These are phyloP conservation scores for Ophiostoma perfectum DNA, from an alignment of 2,329 filamentous ascomycete species.

Conservation along the genomic window DNA sequence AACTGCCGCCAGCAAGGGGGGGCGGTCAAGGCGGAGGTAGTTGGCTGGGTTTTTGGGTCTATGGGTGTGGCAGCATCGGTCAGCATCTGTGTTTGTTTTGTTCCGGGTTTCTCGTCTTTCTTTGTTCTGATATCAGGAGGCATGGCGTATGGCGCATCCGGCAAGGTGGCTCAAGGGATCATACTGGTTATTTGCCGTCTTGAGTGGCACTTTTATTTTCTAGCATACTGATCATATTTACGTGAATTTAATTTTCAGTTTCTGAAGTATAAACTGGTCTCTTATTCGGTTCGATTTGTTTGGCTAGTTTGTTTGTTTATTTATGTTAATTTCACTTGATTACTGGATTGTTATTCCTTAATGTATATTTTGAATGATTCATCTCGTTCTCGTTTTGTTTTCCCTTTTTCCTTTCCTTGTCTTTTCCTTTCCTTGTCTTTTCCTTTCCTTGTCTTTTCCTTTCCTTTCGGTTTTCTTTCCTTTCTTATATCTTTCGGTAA, in stretches of 20 bases:
- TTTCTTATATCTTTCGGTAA: not conserved
- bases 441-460: too few species aligned
- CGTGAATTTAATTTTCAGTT: not conserved
- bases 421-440: not conserved
- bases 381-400: too few species aligned
- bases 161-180: not conserved
- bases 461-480: not conserved
- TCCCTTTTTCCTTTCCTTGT: not conserved
- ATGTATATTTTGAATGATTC: too few species aligned
- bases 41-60: not conserved
- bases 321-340: not conserved
- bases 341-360: too few species aligned
- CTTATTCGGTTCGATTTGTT: not conserved
- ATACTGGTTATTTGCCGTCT: not conserved
- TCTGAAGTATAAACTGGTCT: not conserved
- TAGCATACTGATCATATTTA: not conserved
- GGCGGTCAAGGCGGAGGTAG: not conserved
- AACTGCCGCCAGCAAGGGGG: constrained; percentile 38
- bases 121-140: constrained; percentile 6
- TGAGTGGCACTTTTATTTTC: not conserved
- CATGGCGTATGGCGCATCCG: not conserved
- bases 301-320: not conserved
- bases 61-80: not conserved
- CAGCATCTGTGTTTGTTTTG: not conserved
- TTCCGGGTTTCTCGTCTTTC: not conserved